Conservation (phyloP, 495 filamentous ascomycete species). For the Amphirosellinia nigrospora region DNA sequence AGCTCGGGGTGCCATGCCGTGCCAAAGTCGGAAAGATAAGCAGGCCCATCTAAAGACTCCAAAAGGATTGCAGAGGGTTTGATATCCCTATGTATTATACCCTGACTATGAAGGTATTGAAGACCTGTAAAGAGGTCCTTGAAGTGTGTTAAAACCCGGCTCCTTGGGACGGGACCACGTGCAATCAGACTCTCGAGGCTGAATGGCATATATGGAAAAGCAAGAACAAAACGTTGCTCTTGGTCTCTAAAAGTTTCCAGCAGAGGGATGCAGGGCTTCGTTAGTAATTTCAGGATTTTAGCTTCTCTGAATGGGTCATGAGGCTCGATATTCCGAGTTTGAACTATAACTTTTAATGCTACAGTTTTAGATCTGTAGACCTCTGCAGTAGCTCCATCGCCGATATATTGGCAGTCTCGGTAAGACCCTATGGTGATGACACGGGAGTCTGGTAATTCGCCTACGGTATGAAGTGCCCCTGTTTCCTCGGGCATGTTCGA, state of each 20-base stretch:
- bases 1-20: slow-evolving; percentile 76
- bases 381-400: slow-evolving; percentile 79
- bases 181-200: slow-evolving; percentile 69
- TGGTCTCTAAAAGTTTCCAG: slow-evolving; percentile 72
- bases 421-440: slow-evolving; percentile 75
- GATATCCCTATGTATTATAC: slow-evolving; percentile 90
- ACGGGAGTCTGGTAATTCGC: slow-evolving; percentile 29
- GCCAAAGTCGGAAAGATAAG: slow-evolving; percentile 88
- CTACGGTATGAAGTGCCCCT: not conserved
- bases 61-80: slow-evolving; percentile 92
- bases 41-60: slow-evolving; percentile 67
- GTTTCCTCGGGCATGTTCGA: slow-evolving; percentile 21
- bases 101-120: slow-evolving; percentile 68
- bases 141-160: slow-evolving; percentile 55
- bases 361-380: slow-evolving; percentile 69
- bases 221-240: slow-evolving; percentile 73
- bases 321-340: slow-evolving; percentile 72
- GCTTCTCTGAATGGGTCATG: slow-evolving; percentile 82
- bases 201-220: slow-evolving; percentile 81
- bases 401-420: slow-evolving; percentile 69
- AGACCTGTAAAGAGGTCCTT: slow-evolving; percentile 75
- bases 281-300: slow-evolving; percentile 66
- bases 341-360: slow-evolving; percentile 88
- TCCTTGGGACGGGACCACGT: slow-evolving; percentile 37
- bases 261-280: slow-evolving; percentile 63